Evolutionary conservation across 2,329 filamentous ascomycete species (phyloP).

Genomic region (Hypoxylon sp.): DNA sequence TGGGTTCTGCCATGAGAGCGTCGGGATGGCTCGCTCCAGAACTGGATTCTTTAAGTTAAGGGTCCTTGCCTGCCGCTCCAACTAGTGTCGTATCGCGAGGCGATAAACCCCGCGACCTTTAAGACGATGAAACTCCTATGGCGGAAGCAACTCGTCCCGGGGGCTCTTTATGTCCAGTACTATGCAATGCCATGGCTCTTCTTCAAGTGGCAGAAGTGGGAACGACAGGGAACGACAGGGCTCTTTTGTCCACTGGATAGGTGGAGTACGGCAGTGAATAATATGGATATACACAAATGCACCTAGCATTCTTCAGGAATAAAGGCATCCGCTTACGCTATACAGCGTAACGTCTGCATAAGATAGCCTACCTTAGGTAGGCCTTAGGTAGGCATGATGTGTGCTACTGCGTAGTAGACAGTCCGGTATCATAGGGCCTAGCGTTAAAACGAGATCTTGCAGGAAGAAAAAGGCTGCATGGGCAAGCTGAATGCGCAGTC

Average conservation of each 20-base stretch:
- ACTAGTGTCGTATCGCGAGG: constrained; percentile 33
- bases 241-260: constrained; percentile 21
- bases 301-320: constrained; percentile 30
- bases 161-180: constrained; percentile 15
- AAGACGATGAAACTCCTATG: constrained; percentile 39
- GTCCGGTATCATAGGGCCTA: constrained; percentile 35
- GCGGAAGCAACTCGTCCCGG: constrained; percentile 19
- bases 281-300: constrained; percentile 18
- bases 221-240: constrained; percentile 11
- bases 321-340: constrained; percentile 26
- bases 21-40: background rate
- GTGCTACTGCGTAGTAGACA: constrained; percentile 3
- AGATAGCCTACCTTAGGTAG: constrained; percentile 15
- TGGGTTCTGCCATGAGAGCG: constrained; percentile 23
- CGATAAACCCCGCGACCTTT: constrained; percentile 35
- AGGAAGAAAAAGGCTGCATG: constrained; percentile 27
- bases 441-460: constrained; percentile 42
- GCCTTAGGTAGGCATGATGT: background rate
- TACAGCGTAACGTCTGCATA: constrained; percentile 31
- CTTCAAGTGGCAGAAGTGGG: constrained; percentile 31
- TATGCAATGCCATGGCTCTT: constrained; percentile 13
- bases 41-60: constrained; percentile 21
- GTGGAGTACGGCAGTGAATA: constrained; percentile 34
- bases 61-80: constrained; percentile 24
- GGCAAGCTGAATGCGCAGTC: constrained; percentile 37